phyloP scores from a whole-genome alignment of 2,329 filamentous ascomycete species.

The Hymenoscyphus linearis region DNA sequence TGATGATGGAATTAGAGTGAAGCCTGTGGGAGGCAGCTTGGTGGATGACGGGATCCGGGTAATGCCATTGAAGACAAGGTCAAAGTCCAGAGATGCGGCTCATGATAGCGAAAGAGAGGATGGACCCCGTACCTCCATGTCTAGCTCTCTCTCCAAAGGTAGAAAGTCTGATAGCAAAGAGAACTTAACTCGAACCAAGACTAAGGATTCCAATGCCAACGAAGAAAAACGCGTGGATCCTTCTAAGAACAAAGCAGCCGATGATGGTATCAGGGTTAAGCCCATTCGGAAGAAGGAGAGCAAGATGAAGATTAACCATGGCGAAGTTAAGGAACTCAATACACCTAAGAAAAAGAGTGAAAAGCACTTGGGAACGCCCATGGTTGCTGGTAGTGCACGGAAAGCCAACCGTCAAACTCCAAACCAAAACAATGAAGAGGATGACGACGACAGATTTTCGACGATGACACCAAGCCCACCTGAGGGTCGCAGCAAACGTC shows the following conservation, averaged over 20 bases:
- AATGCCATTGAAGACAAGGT: neutral
- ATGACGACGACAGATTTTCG: slow-evolving; percentile 19
- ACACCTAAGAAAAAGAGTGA: slow-evolving; percentile 22
- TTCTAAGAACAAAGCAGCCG: slow-evolving; percentile 12
- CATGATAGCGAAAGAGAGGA: slow-evolving; percentile 15
- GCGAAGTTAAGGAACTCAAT: slow-evolving; percentile 2
- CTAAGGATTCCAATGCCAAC: slow-evolving; percentile 13
- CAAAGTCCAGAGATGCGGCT: slow-evolving; percentile 12
- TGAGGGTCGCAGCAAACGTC: slow-evolving; percentile 18
- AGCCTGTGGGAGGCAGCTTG: slow-evolving; percentile 1
- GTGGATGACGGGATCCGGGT: slow-evolving; percentile 17
- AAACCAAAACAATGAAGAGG: slow-evolving; percentile 9
- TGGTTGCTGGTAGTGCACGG: slow-evolving; percentile 15
- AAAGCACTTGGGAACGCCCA: slow-evolving; percentile 18
- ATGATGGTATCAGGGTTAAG: slow-evolving; percentile 9
- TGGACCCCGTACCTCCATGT: slow-evolving; percentile 12
- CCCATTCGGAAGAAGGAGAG: slow-evolving; percentile 17
- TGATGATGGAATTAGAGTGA: slow-evolving; percentile 19
- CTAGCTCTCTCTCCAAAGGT: slow-evolving; percentile 4
- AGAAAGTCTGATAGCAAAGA: neutral
- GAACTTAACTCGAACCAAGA: slow-evolving; percentile 22
- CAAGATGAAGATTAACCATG: slow-evolving; percentile 13
- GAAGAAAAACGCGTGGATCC: slow-evolving; percentile 18
- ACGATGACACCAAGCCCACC: slow-evolving; percentile 23
- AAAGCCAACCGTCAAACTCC: slow-evolving; percentile 15